Conservation (phyloP, 176 grass and related monocot genomes). For the Alopecurus myosuroides region DNA sequence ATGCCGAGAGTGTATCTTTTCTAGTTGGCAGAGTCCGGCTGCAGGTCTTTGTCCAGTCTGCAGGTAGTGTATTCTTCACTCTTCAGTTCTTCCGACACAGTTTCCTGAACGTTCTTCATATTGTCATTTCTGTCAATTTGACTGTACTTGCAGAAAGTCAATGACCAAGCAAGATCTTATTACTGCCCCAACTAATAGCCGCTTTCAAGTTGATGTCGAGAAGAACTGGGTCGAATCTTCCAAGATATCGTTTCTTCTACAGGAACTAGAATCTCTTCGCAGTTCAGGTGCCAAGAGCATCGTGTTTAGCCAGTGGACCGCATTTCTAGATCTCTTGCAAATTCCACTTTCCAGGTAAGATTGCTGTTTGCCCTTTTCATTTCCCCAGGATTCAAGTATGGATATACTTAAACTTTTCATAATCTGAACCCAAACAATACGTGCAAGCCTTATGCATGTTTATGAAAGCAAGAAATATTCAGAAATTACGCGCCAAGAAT, state of each 20-base stretch:
- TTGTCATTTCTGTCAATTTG: constrained; percentile 7
- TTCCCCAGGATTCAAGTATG: neutral
- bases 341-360: constrained; percentile 91
- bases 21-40: constrained; percentile 68
- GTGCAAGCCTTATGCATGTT: neutral
- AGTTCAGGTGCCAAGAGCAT: constrained; percentile 72
- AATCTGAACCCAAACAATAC: neutral
- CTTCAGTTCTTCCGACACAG: neutral
- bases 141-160: constrained; percentile 43
- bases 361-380: neutral
- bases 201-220: constrained; percentile 78
- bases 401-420: neutral
- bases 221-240: constrained; percentile 96
- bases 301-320: constrained; percentile 99
- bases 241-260: constrained; percentile 84
- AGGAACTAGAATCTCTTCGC: constrained; percentile 64
- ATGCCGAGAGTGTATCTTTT: constrained; percentile 85
- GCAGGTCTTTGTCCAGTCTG: constrained; percentile 92
- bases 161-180: constrained; percentile 84
- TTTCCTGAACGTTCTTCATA: neutral
- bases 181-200: constrained; percentile 79
- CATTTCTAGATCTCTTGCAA: constrained; percentile 95
- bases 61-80: constrained; percentile 41
- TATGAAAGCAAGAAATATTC: neutral
- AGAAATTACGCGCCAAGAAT: neutral